These are phyloP conservation scores for Penicillium thymicola DNA, from an alignment of 2,329 filamentous ascomycete genomes.

Conservation along the genomic window DNA sequence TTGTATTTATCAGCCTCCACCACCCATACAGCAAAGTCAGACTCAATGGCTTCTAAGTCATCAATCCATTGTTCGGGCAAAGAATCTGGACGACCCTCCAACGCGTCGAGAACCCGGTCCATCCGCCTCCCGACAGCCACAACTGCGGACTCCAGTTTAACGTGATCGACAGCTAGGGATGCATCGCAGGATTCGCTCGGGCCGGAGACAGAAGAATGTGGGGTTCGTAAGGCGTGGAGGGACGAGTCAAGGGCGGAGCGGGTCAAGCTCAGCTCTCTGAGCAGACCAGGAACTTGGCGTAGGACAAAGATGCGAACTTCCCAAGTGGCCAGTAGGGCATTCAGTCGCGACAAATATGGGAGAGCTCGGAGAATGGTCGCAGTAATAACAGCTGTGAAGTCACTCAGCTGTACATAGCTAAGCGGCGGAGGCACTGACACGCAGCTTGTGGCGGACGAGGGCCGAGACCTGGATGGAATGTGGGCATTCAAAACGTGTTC, in stretches of 20 bases:
- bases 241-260: constrained; percentile 36
- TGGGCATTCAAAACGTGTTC: constrained; percentile 79
- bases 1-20: constrained; percentile 71
- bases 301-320: constrained; percentile 71
- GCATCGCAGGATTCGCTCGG: constrained; percentile 28
- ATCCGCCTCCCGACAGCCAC: constrained; percentile 67
- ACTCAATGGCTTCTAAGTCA: constrained; percentile 75
- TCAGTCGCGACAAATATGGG: constrained; percentile 73
- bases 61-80: constrained; percentile 87
- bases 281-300: constrained; percentile 66
- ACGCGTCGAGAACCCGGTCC: constrained; percentile 79
- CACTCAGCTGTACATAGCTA: constrained; percentile 71
- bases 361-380: constrained; percentile 87
- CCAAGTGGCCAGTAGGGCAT: constrained; percentile 73
- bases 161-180: constrained; percentile 43
- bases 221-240: constrained; percentile 27
- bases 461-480: constrained; percentile 60
- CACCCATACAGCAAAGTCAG: constrained; percentile 75
- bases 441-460: constrained; percentile 46
- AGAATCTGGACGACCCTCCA: constrained; percentile 80
- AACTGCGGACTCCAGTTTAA: constrained; percentile 67
- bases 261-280: constrained; percentile 57
- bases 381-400: constrained; percentile 85
- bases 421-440: constrained; percentile 42
- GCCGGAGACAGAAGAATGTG: constrained; percentile 23